Evolutionary conservation across 2,329 filamentous ascomycete species (phyloP), one percentile per base, ranked within the genome.

Genomic region (Arachnomyces sp.): DNA sequence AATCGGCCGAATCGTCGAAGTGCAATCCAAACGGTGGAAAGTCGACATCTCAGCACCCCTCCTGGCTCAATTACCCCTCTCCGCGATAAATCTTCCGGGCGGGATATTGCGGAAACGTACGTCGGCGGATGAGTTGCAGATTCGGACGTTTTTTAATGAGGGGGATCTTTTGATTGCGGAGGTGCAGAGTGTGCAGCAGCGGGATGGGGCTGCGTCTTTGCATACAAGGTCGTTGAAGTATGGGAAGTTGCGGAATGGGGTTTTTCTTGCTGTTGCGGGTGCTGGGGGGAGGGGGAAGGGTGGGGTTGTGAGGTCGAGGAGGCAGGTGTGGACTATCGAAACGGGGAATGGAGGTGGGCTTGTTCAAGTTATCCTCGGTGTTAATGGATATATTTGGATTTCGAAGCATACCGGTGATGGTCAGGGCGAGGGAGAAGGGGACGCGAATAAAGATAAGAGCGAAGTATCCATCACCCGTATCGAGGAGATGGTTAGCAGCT

Each of bases 331-430:
- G 75, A 92, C 87, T 0, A 69, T 94, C 52, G 50, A 50, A 35
- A 63, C 64, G 7, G 60, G 63, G 9, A 64, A 66, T 28, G 68
- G 67, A 1, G 65, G 63, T 14, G 64, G 64, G 47, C 77, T 79
- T 35, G 76, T 98, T 18, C 86, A 95, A 57, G 79, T 96, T 6
- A 76, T 94, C 38, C 71, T 98, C 1, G 92, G 92, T 2, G 92
- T 98, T 30, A 98, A 98, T 55, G 92, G 92, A 1, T 96, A 93
- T 59, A 88, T 96, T 43, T 98, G 87, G 84, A 89, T 96, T 56
- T 81, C 82, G 63, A 89, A 86, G 67, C 87, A 94, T 53, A 68
- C 83, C 6, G 80, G 84, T 49, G 74, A 73, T 28, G 72, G 73
- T n/a, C 63, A 64, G 36, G 54, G 49, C 39, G 58, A 53, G 11